A percentile compares a stretch with the other conserved stretches of the same genome.
These are phyloP conservation scores for Ensete glaucum DNA, from an alignment of 176 grass and related monocot species.

Conservation along the genomic window DNA sequence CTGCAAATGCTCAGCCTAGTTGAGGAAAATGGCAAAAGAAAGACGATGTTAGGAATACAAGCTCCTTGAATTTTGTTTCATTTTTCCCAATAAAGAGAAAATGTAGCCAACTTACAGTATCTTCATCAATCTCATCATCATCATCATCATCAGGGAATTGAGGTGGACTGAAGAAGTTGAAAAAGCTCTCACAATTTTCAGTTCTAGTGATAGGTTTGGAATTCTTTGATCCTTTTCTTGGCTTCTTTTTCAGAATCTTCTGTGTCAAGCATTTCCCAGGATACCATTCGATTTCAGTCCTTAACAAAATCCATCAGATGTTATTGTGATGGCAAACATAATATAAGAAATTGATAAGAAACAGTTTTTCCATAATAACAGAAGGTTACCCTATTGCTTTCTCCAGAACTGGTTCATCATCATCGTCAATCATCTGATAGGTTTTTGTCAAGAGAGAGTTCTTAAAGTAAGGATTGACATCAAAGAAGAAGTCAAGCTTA, in stretches of 20 bases:
- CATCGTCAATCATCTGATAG: constrained; percentile 76
- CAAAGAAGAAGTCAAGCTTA: constrained; percentile 88
- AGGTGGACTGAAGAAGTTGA: constrained; percentile 97
- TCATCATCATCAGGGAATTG: constrained; percentile 90
- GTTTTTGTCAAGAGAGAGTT: constrained; percentile 77
- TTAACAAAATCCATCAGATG: constrained; percentile 22
- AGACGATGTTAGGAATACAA: neutral
- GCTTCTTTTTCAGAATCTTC: constrained; percentile 93
- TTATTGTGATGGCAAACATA: neutral
- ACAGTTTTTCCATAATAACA: neutral
- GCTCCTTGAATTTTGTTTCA: neutral
- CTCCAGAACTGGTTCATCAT: constrained; percentile 91
- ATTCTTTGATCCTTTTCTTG: constrained; percentile 86
- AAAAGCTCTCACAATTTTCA: constrained; percentile 91
- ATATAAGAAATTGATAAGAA: neutral
- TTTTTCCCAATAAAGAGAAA: neutral
- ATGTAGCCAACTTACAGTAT: constrained; percentile 43
- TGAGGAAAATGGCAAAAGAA: constrained; percentile 7
- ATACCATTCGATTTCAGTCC: constrained; percentile 87
- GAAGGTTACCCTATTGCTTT: constrained; percentile 71
- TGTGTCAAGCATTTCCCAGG: constrained; percentile 84
- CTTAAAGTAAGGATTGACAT: constrained; percentile 81
- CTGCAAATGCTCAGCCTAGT: constrained; percentile 85
- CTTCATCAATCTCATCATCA: constrained; percentile 84
- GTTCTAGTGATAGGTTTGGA: constrained; percentile 79